phyloP scores from a whole-genome alignment of 495 filamentous ascomycete genomes.

The Aspergillus taichungensis region DNA sequence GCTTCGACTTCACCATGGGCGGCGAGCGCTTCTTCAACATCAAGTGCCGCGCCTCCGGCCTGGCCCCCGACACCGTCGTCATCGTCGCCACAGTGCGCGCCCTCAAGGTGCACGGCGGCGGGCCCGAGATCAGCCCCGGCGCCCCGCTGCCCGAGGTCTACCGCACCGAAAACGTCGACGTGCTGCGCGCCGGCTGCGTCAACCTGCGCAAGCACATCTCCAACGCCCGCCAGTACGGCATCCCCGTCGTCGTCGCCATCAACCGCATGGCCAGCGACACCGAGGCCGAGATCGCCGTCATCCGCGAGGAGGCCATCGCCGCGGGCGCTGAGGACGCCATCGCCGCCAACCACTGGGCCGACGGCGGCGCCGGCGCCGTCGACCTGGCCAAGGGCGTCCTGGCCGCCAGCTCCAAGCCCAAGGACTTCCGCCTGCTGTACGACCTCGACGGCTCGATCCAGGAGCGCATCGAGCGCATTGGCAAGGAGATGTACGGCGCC shows the following conservation, averaged over 20 bases:
- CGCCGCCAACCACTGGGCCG: slow-evolving; percentile 92
- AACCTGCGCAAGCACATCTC: slow-evolving; percentile 90
- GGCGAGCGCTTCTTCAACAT: slow-evolving; percentile 99
- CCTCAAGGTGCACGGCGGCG: slow-evolving; percentile 93
- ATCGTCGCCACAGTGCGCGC: slow-evolving; percentile 93
- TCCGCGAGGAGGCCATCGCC: slow-evolving; percentile 83
- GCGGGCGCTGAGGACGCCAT: slow-evolving; percentile 93
- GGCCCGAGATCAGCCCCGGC: slow-evolving; percentile 82
- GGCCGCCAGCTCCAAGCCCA: slow-evolving; percentile 70
- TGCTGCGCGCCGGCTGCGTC: slow-evolving; percentile 80
- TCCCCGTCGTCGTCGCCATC: slow-evolving; percentile 95
- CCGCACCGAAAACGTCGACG: slow-evolving; percentile 83
- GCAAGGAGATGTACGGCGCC: slow-evolving; percentile 88
- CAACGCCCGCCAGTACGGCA: slow-evolving; percentile 80
- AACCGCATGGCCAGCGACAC: slow-evolving; percentile 95
- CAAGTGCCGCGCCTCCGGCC: slow-evolving; percentile 91
- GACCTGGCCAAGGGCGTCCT: slow-evolving; percentile 86
- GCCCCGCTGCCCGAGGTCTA: slow-evolving; percentile 76
- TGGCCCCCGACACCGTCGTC: slow-evolving; percentile 86
- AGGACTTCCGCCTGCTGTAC: slow-evolving; percentile 87
- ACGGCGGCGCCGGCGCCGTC: slow-evolving; percentile 85
- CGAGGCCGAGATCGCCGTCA: slow-evolving; percentile 78
- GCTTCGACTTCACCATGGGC: slow-evolving; percentile 99
- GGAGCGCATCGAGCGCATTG: slow-evolving; percentile 86
- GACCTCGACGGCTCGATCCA: slow-evolving; percentile 70